Percentiles rank a stretch among this genome's conserved stretches.
Evolutionary conservation across 2,329 filamentous ascomycete species (phyloP).

Genomic region (Penicillium fuscoglaucum): DNA sequence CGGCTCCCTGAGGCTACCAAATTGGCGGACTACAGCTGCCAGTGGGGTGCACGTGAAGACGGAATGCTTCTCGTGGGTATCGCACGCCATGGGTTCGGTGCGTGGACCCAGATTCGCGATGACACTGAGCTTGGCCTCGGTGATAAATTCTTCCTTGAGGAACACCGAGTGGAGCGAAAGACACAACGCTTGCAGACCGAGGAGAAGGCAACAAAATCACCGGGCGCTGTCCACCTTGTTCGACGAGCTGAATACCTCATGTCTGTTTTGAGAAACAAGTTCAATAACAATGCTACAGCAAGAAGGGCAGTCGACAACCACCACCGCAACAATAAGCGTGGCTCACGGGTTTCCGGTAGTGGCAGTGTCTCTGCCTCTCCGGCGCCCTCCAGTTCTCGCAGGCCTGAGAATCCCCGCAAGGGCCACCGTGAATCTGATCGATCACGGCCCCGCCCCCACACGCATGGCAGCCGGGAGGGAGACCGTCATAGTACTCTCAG

Average conservation of each 20-base stretch:
- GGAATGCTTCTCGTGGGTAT: slow-evolving; percentile 97
- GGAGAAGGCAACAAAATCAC: slow-evolving; percentile 67
- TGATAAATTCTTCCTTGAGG: slow-evolving; percentile 94
- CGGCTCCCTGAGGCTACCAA: slow-evolving; percentile 90
- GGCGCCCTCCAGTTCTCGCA: slow-evolving; percentile 38
- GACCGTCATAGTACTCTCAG: slow-evolving; percentile 47
- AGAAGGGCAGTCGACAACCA: slow-evolving; percentile 87
- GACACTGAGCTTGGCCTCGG: slow-evolving; percentile 80
- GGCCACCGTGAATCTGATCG: slow-evolving; percentile 45
- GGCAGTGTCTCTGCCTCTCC: slow-evolving; percentile 49
- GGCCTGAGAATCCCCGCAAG: slow-evolving; percentile 34
- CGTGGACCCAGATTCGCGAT: slow-evolving; percentile 92
- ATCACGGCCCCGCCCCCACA: slow-evolving; percentile 43
- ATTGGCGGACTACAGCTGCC: slow-evolving; percentile 82
- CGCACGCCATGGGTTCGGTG: slow-evolving; percentile 88
- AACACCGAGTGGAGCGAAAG: slow-evolving; percentile 97
- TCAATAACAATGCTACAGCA: slow-evolving; percentile 67
- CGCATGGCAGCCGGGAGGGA: slow-evolving; percentile 44
- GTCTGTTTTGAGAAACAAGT: slow-evolving; percentile 89
- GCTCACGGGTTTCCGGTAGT: slow-evolving; percentile 36
- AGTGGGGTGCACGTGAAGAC: slow-evolving; percentile 91
- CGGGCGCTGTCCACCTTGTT: slow-evolving; percentile 95
- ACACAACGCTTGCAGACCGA: slow-evolving; percentile 74
- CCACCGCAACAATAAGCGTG: slow-evolving; percentile 89
- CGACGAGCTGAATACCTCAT: slow-evolving; percentile 92